Percentiles rank a stretch among this genome's conserved stretches.
phyloP scores from a whole-genome alignment of 2,329 filamentous ascomycete species.

The Fusarium sambucinum region DNA sequence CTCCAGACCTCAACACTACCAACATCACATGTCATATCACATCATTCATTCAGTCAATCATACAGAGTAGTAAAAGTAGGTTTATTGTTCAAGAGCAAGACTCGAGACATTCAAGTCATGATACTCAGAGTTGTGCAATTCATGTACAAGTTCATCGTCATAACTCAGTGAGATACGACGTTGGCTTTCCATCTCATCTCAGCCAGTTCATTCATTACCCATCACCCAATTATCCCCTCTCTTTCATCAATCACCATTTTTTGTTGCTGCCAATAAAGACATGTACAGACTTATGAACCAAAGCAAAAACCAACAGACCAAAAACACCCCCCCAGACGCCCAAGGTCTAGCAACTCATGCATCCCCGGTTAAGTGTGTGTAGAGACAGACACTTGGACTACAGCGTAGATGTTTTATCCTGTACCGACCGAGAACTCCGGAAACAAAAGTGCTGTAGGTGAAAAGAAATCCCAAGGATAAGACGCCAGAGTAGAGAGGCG shows the following conservation, averaged over 20 bases:
- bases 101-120: not conserved
- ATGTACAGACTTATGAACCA: conserved; percentile 29
- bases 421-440: conserved; percentile 18
- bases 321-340: conserved; percentile 12
- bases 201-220: conserved; percentile 8
- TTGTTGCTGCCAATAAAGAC: conserved; percentile 7
- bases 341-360: conserved; percentile 32
- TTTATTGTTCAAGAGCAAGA: conserved; percentile 12
- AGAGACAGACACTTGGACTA: not conserved
- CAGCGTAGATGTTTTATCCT: not conserved
- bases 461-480: not conserved
- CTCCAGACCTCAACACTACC: no score
- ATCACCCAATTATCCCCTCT: conserved; percentile 4
- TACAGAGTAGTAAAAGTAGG: not conserved
- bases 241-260: conserved; percentile 21
- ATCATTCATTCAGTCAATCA: not conserved
- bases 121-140: conserved; percentile 20
- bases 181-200: not conserved
- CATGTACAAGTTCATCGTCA: conserved; percentile 34
- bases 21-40: not conserved
- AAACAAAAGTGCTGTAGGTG: not conserved
- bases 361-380: not conserved
- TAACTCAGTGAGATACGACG: not conserved
- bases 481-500: conserved; percentile 21
- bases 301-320: conserved; percentile 13